phyloP scores from a whole-genome alignment of 1,284 basidiomycete genomes.

The Malassezia sp. region DNA sequence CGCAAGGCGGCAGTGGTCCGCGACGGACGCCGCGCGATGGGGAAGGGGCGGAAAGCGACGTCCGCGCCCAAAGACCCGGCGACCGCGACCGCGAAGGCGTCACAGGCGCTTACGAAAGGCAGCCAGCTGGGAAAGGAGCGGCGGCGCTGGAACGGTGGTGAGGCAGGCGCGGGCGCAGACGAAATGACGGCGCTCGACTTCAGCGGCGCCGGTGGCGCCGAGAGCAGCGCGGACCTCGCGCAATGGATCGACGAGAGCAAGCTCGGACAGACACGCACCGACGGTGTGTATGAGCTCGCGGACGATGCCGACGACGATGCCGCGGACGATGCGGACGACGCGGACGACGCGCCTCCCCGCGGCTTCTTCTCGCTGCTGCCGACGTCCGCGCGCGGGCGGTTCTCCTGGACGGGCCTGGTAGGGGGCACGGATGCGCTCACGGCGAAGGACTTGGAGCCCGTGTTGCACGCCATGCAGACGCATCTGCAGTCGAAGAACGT shows the following conservation, averaged over 20 bases:
- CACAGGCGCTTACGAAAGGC: conserved; percentile 42
- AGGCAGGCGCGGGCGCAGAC: conserved; percentile 53
- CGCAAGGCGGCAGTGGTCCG: conserved; percentile 50
- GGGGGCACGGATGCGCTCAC: conserved; percentile 60
- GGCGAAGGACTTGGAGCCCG: conserved; percentile 70
- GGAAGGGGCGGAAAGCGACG: conserved; percentile 49
- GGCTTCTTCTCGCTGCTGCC: conserved; percentile 52
- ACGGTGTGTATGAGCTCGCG: conserved; percentile 84
- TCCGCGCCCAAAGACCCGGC: conserved; percentile 49
- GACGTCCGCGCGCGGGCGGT: conserved; percentile 2
- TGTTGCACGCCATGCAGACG: conserved; percentile 85
- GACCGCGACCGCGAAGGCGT: conserved; percentile 37
- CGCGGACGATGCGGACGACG: conserved; percentile 43
- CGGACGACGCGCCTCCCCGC: conserved; percentile 52
- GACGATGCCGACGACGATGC: conserved; percentile 67
- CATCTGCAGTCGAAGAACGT: conserved; percentile 99
- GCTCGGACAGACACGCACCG: conserved; percentile 63
- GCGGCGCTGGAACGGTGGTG: conserved; percentile 76
- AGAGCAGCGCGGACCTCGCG: conserved; percentile 46
- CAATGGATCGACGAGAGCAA: conserved; percentile 56
- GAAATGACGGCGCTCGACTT: conserved; percentile 88
- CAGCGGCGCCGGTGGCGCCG: conserved; percentile 54
- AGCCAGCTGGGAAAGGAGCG: conserved; percentile 63
- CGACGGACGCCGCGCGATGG: conserved; percentile 52
- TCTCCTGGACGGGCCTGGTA: conserved; percentile 54